Evolutionary conservation across 176 grass and related monocot genomes (phyloP).

Genomic region (Triticum timopheevii): DNA sequence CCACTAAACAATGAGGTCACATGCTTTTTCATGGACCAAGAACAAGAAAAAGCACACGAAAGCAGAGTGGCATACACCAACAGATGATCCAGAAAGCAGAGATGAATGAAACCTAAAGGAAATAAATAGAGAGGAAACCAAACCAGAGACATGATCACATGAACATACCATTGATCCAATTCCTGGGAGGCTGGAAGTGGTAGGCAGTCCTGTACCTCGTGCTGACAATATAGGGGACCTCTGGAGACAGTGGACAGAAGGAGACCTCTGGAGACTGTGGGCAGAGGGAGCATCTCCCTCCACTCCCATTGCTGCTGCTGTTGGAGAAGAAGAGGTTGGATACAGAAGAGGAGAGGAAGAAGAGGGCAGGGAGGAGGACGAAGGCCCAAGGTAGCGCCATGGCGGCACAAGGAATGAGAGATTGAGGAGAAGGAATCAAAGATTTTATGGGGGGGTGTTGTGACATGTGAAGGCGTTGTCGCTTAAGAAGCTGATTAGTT

Average conservation of each 20-base stretch:
- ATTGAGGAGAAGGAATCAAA: too few species aligned
- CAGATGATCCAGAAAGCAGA: not conserved
- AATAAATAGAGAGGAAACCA: not conserved
- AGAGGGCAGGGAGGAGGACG: not conserved
- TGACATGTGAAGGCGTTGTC: too few species aligned
- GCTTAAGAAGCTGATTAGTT: too few species aligned
- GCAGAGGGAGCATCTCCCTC: not conserved
- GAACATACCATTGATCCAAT: slow-evolving; percentile 70
- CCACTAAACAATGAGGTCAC: not conserved
- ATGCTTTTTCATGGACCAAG: not conserved
- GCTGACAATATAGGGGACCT: slow-evolving; percentile 24
- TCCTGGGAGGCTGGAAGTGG: slow-evolving; percentile 69
- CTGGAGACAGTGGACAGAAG: too few species aligned
- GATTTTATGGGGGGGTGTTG: too few species aligned
- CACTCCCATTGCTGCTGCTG: not conserved
- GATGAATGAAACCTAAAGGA: not conserved
- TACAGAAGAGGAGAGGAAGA: not conserved
- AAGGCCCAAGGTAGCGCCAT: not conserved
- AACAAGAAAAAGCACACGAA: not conserved
- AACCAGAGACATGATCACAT: slow-evolving; percentile 9
- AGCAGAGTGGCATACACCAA: not conserved
- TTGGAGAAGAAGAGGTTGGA: not conserved
- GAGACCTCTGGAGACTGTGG: too few species aligned
- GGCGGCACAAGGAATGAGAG: not conserved
- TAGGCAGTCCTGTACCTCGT: slow-evolving; percentile 52